These are phyloP conservation scores for Termitomyces sp. DNA, from an alignment of 768 basidiomycete genomes.

Conservation along the genomic window DNA sequence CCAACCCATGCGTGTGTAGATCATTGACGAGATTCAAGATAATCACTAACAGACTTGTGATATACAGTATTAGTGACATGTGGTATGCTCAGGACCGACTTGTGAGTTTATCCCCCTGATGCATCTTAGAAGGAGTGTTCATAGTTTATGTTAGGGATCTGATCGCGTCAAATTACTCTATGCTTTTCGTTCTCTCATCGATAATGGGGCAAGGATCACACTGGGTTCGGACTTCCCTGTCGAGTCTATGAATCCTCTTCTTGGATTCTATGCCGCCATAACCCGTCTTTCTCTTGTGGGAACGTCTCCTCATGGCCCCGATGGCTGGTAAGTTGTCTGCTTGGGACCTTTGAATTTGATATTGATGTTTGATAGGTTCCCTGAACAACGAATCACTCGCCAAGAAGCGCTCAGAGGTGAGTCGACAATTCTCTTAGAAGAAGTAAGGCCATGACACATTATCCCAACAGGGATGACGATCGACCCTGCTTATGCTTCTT, in stretches of 20 bases:
- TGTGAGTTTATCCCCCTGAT: slow-evolving; percentile 31
- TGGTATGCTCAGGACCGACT: slow-evolving; percentile 82
- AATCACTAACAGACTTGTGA: slow-evolving; percentile 1
- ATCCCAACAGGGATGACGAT: slow-evolving; percentile 68
- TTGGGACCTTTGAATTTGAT: neutral
- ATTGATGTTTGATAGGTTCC: slow-evolving; percentile 51
- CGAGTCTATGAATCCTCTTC: slow-evolving; percentile 78
- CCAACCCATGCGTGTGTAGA: slow-evolving; percentile 77
- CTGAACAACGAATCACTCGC: slow-evolving; percentile 70
- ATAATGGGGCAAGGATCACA: slow-evolving; percentile 61
- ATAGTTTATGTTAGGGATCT: slow-evolving; percentile 47
- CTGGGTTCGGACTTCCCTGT: slow-evolving; percentile 91
- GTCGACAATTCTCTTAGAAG: neutral
- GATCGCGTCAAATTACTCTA: slow-evolving; percentile 83
- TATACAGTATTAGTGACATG: slow-evolving; percentile 73
- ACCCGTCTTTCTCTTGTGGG: slow-evolving; percentile 67
- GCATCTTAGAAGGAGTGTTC: neutral
- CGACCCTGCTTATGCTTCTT: slow-evolving; percentile 83
- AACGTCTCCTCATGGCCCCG: slow-evolving; percentile 73
- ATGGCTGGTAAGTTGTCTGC: slow-evolving; percentile 63
- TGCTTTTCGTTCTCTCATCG: slow-evolving; percentile 72
- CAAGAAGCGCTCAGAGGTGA: slow-evolving; percentile 70
- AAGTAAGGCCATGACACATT: neutral
- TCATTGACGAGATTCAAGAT: neutral
- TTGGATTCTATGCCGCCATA: slow-evolving; percentile 85